phyloP scores from a whole-genome alignment of 495 filamentous ascomycete species.

The Penicillium macrosclerotiorum region DNA sequence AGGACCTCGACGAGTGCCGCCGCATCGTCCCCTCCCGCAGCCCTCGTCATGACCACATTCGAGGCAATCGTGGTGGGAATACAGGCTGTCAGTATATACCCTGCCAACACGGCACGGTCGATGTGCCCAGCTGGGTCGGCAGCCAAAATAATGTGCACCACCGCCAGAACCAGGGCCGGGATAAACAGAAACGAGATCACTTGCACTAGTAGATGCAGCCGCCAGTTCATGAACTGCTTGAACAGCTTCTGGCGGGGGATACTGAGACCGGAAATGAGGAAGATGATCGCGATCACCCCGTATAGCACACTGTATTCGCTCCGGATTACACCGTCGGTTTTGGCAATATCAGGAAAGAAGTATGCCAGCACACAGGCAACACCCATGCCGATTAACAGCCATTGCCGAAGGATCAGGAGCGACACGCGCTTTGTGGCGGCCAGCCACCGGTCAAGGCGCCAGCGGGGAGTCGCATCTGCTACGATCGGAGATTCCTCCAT shows the following conservation, averaged over 20 bases:
- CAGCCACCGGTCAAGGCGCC: conserved; percentile 5
- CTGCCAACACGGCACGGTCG: conserved; percentile 50
- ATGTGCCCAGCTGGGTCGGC: conserved; percentile 40
- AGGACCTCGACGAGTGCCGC: conserved; percentile 54
- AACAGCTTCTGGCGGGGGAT: conserved; percentile 51
- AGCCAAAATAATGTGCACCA: conserved; percentile 48
- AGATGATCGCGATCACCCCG: conserved; percentile 52
- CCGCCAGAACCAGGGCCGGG: conserved; percentile 42
- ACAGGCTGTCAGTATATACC: conserved; percentile 53
- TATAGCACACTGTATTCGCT: conserved; percentile 55
- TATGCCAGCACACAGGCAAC: conserved; percentile 50
- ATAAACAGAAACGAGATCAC: conserved; percentile 51
- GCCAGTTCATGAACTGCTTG: conserved; percentile 50
- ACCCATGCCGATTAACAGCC: conserved; percentile 56
- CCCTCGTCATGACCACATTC: conserved; percentile 57
- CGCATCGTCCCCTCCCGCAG: conserved; percentile 54
- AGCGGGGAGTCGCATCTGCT: neutral
- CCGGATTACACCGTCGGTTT: conserved; percentile 49
- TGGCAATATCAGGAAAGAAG: conserved; percentile 53
- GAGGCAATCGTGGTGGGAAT: conserved; percentile 59
- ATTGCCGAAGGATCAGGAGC: conserved; percentile 49
- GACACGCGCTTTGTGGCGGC: conserved; percentile 19
- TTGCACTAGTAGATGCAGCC: conserved; percentile 52
- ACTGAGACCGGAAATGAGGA: conserved; percentile 54
- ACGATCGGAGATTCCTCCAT: conserved; percentile 12